Evolutionary conservation across 2,329 filamentous ascomycete genomes (phyloP).

Genomic region (Dactylonectria macrodidyma): DNA sequence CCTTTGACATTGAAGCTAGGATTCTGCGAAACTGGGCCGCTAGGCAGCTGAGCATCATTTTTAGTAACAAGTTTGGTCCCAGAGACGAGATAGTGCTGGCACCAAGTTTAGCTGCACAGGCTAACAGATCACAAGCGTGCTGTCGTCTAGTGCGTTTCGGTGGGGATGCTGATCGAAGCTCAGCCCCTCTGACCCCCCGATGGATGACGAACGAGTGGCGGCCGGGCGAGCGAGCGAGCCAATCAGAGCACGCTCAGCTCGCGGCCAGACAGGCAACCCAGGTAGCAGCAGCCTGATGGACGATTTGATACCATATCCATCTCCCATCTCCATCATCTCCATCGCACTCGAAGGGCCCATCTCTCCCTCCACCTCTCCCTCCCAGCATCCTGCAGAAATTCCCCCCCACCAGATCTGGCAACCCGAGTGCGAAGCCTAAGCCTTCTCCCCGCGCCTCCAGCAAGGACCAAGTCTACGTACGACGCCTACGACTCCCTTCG

Average conservation of each 20-base stretch:
- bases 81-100: neutral
- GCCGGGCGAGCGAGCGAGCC: slow-evolving; percentile 3
- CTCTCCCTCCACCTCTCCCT: neutral
- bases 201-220: slow-evolving; percentile 35
- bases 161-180: slow-evolving; percentile 16
- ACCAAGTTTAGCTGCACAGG: neutral
- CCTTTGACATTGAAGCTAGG: too few relatives aligned
- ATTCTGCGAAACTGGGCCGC: neutral
- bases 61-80: neutral
- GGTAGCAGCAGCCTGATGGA: slow-evolving; percentile 28
- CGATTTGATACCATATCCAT: slow-evolving; percentile 12
- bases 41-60: neutral
- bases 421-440: slow-evolving; percentile 17
- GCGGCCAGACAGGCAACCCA: neutral
- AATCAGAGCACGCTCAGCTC: slow-evolving; percentile 12
- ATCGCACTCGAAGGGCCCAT: neutral
- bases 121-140: too few relatives aligned
- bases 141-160: neutral
- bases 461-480: slow-evolving; percentile 26
- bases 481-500: slow-evolving; percentile 25
- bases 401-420: neutral
- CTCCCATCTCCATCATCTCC: neutral
- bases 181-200: slow-evolving; percentile 29
- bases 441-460: neutral
- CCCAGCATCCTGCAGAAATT: neutral